phyloP scores from a whole-genome alignment of 2,329 filamentous ascomycete species.

The Fusarium secorum region DNA sequence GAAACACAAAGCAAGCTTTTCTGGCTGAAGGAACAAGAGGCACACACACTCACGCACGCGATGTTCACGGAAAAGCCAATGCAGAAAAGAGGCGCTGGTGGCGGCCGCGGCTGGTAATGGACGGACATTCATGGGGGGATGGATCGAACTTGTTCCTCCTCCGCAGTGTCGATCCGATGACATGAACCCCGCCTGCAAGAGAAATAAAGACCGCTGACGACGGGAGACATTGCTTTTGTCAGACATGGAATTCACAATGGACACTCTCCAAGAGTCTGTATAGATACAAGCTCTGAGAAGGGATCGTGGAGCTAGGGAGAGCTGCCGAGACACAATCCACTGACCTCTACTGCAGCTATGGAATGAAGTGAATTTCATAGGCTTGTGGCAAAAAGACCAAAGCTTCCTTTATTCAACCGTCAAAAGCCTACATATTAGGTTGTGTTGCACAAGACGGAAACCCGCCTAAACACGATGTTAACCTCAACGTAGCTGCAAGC shows the following conservation, averaged over 20 bases:
- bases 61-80: constrained; percentile 15
- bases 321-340: constrained; percentile 8
- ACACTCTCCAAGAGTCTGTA: neutral
- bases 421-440: neutral
- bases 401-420: neutral
- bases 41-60: neutral
- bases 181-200: constrained; percentile 9
- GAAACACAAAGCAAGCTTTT: neutral
- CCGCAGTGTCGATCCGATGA: constrained; percentile 34
- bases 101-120: constrained; percentile 29
- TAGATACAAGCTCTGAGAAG: neutral
- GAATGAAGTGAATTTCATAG: constrained; percentile 22
- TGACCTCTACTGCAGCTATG: neutral
- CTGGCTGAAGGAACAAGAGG: constrained; percentile 8
- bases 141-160: constrained; percentile 20
- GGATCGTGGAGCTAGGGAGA: neutral
- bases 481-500: constrained; percentile 12
- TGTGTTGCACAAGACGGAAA: constrained; percentile 8
- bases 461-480: constrained; percentile 21
- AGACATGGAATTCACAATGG: neutral
- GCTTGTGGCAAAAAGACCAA: constrained; percentile 12
- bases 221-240: constrained; percentile 13
- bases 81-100: constrained; percentile 36
- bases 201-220: neutral
- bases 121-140: neutral